Base-by-base conservation (phyloP, 345 rosid genomes). In the Kernera saxatilis region DNA sequence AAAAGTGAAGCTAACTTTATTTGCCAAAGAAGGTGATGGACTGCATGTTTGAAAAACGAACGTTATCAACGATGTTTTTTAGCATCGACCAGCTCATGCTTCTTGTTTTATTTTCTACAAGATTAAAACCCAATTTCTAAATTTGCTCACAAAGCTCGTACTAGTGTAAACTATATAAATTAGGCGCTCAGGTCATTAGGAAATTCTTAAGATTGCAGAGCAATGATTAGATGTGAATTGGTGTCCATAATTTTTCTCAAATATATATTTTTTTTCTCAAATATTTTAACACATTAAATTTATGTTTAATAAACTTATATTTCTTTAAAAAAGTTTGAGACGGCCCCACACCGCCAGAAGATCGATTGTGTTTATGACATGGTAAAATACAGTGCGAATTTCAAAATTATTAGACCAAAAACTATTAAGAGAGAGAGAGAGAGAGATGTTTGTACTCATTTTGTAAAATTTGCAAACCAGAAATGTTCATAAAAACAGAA, bases 11-110 rank as follows among this genome's bases (percentile, higher is more conserved):
- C 22, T 59, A 25, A 48, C 33, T 57, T 69, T 32, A 33, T 57
- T 57, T 57, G 14, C 43, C 52, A 51, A 19, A 71, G 44, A 71
- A 40, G 53, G 21, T 62, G 52, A 71, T 71, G 62, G 0, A 51
- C 27, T 21, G 54, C 76, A 62, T 71, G 76, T 39, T 39, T 10
- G 10, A 19, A 37, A 70, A 50, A 50, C 17, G 17, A 27, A 40
- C 62, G 44, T 52, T 71, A 51, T 29, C 12, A 48, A 4, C 12
- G 8, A n/a, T 67, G 52, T 22, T 1, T 53, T 51, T 53, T 37
- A 52, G 4, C 22, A 67, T 27, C 39, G 19, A 41, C 62, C 30
- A 26, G 8, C 66, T 26, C 74, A 36, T 70, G 66, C 18, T 35
- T 69, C 57, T 45, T 69, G 49, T 46, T 56, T 56, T 25, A 12